Conservation (phyloP, 164 flowering plant genomes). For the Platanus orientalis region DNA sequence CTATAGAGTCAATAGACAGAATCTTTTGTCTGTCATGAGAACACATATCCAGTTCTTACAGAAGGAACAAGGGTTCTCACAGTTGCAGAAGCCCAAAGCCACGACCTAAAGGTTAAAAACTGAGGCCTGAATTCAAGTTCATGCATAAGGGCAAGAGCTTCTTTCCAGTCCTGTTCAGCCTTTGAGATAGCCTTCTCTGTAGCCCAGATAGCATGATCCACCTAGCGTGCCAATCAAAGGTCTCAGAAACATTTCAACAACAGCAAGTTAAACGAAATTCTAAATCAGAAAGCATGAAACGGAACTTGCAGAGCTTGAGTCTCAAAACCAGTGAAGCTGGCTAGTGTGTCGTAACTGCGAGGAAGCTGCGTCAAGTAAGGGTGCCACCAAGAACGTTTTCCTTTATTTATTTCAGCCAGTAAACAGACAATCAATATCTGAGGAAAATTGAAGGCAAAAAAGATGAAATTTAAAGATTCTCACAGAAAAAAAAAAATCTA, state of each 20-base stretch:
- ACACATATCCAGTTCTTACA: not conserved
- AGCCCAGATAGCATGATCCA: constrained; percentile 82
- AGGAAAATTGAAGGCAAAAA: constrained; percentile 5
- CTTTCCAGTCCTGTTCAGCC: constrained; percentile 67
- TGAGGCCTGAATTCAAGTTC: constrained; percentile 56
- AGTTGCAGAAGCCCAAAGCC: constrained; percentile 96
- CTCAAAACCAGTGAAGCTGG: constrained; percentile 60
- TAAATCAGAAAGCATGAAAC: constrained; percentile 18
- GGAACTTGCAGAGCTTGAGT: constrained; percentile 74
- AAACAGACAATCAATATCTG: constrained; percentile 68
- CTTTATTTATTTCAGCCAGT: constrained; percentile 71
- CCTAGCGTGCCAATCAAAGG: constrained; percentile 31
- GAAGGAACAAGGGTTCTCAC: constrained; percentile 37
- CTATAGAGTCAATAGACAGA: not conserved
- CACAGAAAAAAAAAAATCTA: not conserved
- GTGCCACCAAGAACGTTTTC: constrained; percentile 66
- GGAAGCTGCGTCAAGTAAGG: constrained; percentile 75
- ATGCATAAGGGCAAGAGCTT: constrained; percentile 46
- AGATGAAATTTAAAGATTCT: not conserved
- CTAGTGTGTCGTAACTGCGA: constrained; percentile 48
- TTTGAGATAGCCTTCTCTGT: constrained; percentile 60
- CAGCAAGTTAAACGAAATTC: not conserved
- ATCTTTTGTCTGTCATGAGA: not conserved
- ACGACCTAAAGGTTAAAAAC: constrained; percentile 53
- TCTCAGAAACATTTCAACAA: constrained; percentile 2